A percentile compares a stretch with the other conserved stretches of the same genome.
Conservation (phyloP, 306 rosid genomes). For the Notholithocarpus densiflorus region DNA sequence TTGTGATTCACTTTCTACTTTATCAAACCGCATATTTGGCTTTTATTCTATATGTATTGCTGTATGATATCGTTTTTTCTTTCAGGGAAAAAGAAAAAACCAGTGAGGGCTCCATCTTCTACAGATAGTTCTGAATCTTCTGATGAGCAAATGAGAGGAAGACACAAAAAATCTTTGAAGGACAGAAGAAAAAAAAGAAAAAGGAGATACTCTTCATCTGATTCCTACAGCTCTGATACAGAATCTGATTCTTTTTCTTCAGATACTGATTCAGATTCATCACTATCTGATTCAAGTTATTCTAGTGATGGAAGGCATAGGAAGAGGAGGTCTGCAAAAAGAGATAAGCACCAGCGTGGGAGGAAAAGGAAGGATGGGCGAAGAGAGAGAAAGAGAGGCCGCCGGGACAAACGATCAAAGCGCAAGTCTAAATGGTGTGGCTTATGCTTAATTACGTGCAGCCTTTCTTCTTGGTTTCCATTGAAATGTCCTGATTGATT, state of each 20-base stretch:
- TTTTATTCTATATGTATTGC: not conserved
- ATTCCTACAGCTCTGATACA: conserved; percentile 56
- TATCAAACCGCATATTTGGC: not conserved
- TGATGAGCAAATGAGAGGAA: conserved; percentile 57
- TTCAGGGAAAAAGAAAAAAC: conserved; percentile 67
- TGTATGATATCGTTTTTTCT: conserved; percentile 14
- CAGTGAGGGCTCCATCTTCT: conserved; percentile 46
- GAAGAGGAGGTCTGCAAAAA: conserved; percentile 58
- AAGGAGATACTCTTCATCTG: conserved; percentile 74
- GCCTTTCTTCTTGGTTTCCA: conserved; percentile 7
- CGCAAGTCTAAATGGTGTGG: conserved; percentile 59
- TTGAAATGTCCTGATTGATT: conserved; percentile 20
- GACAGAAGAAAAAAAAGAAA: conserved; percentile 46
- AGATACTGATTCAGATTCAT: conserved; percentile 62
- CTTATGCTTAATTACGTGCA: conserved; percentile 16
- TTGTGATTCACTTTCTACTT: not conserved
- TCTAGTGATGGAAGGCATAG: conserved; percentile 59
- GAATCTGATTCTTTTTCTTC: conserved; percentile 50
- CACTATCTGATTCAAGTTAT: conserved; percentile 68
- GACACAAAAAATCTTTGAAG: conserved; percentile 47
- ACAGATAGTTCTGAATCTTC: conserved; percentile 41
- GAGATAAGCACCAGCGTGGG: conserved; percentile 48
- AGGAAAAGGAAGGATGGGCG: conserved; percentile 57
- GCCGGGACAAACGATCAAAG: conserved; percentile 47
- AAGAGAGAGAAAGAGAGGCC: conserved; percentile 55